phyloP scores from a whole-genome alignment of 73 alveolate species.

The Urostyla sp. region DNA sequence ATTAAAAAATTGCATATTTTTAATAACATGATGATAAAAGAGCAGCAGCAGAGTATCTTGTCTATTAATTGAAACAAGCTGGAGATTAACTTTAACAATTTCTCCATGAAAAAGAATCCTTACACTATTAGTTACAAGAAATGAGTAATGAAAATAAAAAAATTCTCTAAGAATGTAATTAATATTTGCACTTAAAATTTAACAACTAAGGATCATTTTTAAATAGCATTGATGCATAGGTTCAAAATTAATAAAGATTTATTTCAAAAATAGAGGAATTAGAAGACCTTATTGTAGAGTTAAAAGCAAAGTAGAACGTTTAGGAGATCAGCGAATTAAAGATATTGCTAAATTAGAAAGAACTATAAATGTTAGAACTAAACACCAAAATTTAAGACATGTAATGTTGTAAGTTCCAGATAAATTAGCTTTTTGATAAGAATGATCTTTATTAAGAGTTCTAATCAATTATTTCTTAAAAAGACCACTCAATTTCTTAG shows the following conservation, averaged over 20 bases:
- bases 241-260: background rate
- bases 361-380: background rate
- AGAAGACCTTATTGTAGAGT: conserved; percentile 43
- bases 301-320: background rate
- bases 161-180: conserved; percentile 10
- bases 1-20: conserved; percentile 38
- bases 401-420: background rate
- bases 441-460: conserved; percentile 38
- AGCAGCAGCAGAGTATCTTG: conserved; percentile 60
- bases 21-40: conserved; percentile 47
- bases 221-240: background rate
- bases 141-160: conserved; percentile 4
- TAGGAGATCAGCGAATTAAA: conserved; percentile 19
- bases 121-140: background rate
- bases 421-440: background rate
- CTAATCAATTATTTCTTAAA: background rate
- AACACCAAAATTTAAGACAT: conserved; percentile 7
- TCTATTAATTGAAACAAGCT: background rate
- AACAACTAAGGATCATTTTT: background rate
- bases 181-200: conserved; percentile 1
- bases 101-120: background rate
- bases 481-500: background rate
- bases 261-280: conserved; percentile 45
- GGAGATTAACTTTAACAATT: background rate
- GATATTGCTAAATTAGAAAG: background rate